Base-by-base conservation (phyloP, 2,329 filamentous ascomycete species). In the Claviceps arundinis region DNA sequence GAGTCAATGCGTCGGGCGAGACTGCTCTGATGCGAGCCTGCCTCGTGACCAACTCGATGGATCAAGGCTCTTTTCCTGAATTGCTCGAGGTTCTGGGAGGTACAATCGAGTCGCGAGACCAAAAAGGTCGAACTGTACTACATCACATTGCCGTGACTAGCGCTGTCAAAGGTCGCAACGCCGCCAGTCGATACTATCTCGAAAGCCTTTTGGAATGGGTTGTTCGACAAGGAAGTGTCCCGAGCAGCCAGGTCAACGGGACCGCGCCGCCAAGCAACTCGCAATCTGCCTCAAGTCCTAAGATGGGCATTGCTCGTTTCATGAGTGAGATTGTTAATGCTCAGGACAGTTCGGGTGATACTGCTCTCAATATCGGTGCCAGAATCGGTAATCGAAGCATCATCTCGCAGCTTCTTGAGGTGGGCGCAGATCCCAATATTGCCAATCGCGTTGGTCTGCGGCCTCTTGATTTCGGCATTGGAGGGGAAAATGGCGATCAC, bases 241-340 rank as follows among this genome's bases (percentile, higher is more conserved):
- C 78, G 24, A 79, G 71, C 56, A 78, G 73, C 60, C 77, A 78
- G 58, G 64, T 62, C 50, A 69, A 68, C 40, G 64, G 64, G 24
- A 62, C 60, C 47, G 56, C 50, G 11, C 60, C 64, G 17, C 59
- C 64, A n/a, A 70, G 59, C 57, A 71, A 68, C 56, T 72, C 72
- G 11, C 71, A 72, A 41, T 61, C 61, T 5, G 50, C 51, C 13
- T 70, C 51, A 13, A 70, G 69, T 43, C 85, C 80, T 51, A 87
- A 78, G 56, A 94, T 97, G 68, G 88, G 86, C 24, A 77, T 98
- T 50, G 90, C 88, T 34, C 83, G 89, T 40, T 98, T 98, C 69
- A 94, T 98, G 80, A 88, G 86, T 48, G 90, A 97, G 64, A 94
- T 98, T 66, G 91, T 98, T 55, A 97, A 98, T 61, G 85, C 90